Percentiles rank a stretch among this genome's conserved stretches.
These are phyloP conservation scores for Vitellaria paradoxa DNA, from an alignment of 179 eudicot genomes.

Conservation along the genomic window DNA sequence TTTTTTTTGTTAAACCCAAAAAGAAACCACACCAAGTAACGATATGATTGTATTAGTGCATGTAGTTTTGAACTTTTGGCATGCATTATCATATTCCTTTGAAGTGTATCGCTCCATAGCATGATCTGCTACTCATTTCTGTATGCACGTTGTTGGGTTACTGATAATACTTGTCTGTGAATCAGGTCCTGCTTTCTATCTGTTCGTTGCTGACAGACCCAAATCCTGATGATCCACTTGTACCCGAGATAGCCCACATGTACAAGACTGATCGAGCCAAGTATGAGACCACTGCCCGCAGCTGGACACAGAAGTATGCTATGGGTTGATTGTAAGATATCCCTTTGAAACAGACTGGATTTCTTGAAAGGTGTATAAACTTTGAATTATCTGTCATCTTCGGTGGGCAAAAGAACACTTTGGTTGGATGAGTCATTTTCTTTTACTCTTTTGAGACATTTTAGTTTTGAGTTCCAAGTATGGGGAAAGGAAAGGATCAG, in stretches of 20 bases:
- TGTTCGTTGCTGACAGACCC: conserved; percentile 17
- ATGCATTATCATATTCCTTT: neutral
- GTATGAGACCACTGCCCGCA: conserved; percentile 16
- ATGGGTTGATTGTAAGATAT: conserved; percentile 5
- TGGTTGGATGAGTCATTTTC: too few species aligned
- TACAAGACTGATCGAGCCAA: conserved; percentile 20
- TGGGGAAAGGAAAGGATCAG: too few species aligned
- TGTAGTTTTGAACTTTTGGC: neutral
- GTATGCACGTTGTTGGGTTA: too few species aligned
- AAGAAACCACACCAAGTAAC: too few species aligned
- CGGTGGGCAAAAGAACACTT: too few species aligned
- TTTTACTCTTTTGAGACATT: too few species aligned
- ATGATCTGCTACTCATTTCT: neutral
- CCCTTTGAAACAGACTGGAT: too few species aligned
- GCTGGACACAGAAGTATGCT: conserved; percentile 19
- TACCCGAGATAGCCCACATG: conserved; percentile 17
- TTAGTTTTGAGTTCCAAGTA: too few species aligned
- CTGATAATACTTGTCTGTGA: neutral
- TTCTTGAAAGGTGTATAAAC: neutral
- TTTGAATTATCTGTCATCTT: too few species aligned
- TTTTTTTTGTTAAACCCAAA: too few species aligned
- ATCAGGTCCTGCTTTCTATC: conserved; percentile 14
- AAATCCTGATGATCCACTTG: conserved; percentile 15
- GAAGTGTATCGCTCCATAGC: neutral
- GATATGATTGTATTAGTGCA: neutral